Evolutionary conservation across 225 moss, liverwort and hornwort species (phyloP).

Genomic region (Ulota crispa): DNA sequence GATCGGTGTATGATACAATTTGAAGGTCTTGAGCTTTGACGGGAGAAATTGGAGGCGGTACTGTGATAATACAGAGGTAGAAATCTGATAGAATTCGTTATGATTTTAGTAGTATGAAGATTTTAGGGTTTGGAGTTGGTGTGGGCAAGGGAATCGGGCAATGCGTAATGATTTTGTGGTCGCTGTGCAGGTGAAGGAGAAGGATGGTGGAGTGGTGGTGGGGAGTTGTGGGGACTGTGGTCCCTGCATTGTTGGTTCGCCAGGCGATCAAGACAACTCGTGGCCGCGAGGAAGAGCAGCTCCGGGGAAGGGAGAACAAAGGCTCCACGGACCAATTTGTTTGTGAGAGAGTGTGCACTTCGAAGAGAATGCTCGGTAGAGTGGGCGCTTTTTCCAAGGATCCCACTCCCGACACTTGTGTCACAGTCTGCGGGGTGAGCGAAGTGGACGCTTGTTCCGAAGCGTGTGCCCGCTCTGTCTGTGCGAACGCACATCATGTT

Average conservation of each 20-base stretch:
- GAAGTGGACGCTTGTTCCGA: slow-evolving; percentile 96
- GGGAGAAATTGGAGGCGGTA: too few species aligned
- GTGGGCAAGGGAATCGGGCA: not conserved
- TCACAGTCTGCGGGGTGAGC: slow-evolving; percentile 92
- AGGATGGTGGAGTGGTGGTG: slow-evolving; percentile 99
- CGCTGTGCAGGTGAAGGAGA: slow-evolving; percentile 21
- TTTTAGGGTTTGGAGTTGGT: slow-evolving; percentile 13
- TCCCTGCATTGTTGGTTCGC: slow-evolving; percentile 88
- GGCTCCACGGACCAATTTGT: slow-evolving; percentile 79
- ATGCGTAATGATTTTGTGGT: not conserved
- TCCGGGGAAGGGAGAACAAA: slow-evolving; percentile 71
- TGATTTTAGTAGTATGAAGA: too few species aligned
- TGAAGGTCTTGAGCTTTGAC: too few species aligned
- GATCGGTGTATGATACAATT: too few species aligned
- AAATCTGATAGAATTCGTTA: too few species aligned
- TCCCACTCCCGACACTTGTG: slow-evolving; percentile 89
- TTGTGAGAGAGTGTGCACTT: slow-evolving; percentile 94
- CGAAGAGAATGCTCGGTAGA: slow-evolving; percentile 85
- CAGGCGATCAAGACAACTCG: slow-evolving; percentile 78
- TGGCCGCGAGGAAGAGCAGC: slow-evolving; percentile 76
- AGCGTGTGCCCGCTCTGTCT: slow-evolving; percentile 83
- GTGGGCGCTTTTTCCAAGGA: slow-evolving; percentile 98
- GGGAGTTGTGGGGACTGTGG: slow-evolving; percentile 90
- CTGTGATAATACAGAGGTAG: too few species aligned
- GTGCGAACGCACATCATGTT: slow-evolving; percentile 93